Base-by-base conservation (phyloP, 106 monocot genomes). In the Allium cepa region DNA sequence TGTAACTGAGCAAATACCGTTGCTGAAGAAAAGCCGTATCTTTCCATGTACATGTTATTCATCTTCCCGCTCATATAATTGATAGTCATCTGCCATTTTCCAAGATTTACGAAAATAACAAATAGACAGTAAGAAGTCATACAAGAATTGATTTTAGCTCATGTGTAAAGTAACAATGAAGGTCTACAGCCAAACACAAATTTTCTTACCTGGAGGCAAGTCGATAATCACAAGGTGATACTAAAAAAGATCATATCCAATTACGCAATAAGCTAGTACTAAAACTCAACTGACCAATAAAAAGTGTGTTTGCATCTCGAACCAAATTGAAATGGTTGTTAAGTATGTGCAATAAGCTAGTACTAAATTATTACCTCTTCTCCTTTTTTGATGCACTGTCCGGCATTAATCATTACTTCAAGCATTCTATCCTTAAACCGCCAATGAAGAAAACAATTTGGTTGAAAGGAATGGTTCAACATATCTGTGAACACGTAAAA, bases 341-440 rank as follows among this genome's bases (percentile, higher is more conserved):
- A 36, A 36, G 5, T 5, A 36, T 36, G 36, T 36, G 36, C 36
- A 36, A 5, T 36, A 36, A 36, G 36, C 36, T 36, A 36, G 36
- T 36, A 36, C 36, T 36, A 36, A 36, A 36, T 36, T 36, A 49
- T 56, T 71, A 97, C 92, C 88, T 97, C 92, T 57, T 97, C 96
- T 49, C 96, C 96, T 73, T 89, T 87, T 50, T 65, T 86, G 61
- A 97, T 68, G 59, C 70, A 68, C 74, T 84, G 88, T 27, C 96
- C 96, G 79, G 96, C 92, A 80, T 97, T 97, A 59, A 97, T 92
- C 81, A 97, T 79, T n/a, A 97, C 92, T 78, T 97, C 92, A 68
- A 97, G 86, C 96, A 97, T 88, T 46, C 96, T 83, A 59, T 97
- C 96, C 78, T 80, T 97, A 62, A 82, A 92, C 48, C 96, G 81